Percentiles rank a stretch among this genome's conserved stretches.
These are phyloP conservation scores for Metschnikowia reukaufii DNA, from an alignment of 805 yeast species.

Conservation along the genomic window DNA sequence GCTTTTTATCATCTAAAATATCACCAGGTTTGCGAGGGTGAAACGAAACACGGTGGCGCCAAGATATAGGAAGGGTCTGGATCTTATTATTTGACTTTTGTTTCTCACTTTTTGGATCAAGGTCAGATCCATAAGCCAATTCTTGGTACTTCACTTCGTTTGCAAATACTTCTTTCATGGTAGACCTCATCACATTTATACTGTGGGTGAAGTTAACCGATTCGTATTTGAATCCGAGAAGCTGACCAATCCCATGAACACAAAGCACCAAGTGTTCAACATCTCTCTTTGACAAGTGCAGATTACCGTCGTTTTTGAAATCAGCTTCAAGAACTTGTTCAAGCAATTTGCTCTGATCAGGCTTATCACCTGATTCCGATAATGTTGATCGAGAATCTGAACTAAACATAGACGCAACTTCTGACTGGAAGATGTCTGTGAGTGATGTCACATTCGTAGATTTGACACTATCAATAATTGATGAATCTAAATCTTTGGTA, in stretches of 20 bases:
- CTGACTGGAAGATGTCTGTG: conserved; percentile 33
- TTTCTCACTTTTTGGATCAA: conserved; percentile 17
- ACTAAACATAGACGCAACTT: conserved; percentile 26
- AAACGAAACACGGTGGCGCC: conserved; percentile 81
- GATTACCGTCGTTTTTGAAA: conserved; percentile 4
- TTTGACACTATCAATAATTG: conserved; percentile 33
- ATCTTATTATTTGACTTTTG: conserved; percentile 50
- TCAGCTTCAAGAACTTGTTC: conserved; percentile 17
- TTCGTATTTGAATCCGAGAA: conserved; percentile 73
- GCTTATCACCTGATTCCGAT: conserved; percentile 8
- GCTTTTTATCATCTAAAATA: conserved; percentile 34
- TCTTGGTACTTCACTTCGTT: conserved; percentile 40
- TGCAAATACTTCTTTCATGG: conserved; percentile 50
- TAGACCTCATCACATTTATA: conserved; percentile 61
- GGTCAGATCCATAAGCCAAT: conserved; percentile 27
- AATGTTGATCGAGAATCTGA: conserved; percentile 18
- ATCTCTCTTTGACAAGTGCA: conserved; percentile 23
- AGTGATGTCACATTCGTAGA: conserved; percentile 34
- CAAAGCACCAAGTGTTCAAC: conserved; percentile 75
- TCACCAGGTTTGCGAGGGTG: conserved; percentile 45
- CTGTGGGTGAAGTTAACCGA: conserved; percentile 87
- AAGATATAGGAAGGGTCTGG: conserved; percentile 86
- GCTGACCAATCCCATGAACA: conserved; percentile 94
- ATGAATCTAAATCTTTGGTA: conserved; percentile 31
- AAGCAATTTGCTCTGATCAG: conserved; percentile 19